Evolutionary conservation across 352 stramenopile genomes (phyloP).

Genomic region (Pythium plurisporium): DNA sequence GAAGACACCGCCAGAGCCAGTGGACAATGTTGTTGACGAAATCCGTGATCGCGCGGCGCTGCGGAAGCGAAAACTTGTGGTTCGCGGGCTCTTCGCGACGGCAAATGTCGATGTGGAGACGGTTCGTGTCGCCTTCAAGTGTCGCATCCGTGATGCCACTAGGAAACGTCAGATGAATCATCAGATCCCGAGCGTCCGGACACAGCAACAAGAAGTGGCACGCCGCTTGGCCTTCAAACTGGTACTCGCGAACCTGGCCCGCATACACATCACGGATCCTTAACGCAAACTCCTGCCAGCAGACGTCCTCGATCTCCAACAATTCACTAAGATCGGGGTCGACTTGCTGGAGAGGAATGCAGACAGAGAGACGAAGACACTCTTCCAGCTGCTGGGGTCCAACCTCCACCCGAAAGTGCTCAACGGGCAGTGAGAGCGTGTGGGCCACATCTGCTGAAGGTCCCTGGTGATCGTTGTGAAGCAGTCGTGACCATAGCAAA

Average conservation of each 20-base stretch:
- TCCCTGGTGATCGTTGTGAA: conserved; percentile 61
- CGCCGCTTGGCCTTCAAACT: conserved; percentile 69
- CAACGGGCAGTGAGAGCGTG: conserved; percentile 41
- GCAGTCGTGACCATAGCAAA: conserved; percentile 76
- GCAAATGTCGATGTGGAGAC: conserved; percentile 74
- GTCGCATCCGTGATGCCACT: conserved; percentile 21
- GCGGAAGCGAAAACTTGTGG: conserved; percentile 72
- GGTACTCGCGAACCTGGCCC: conserved; percentile 79
- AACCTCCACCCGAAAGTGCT: conserved; percentile 71
- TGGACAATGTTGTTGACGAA: conserved; percentile 88
- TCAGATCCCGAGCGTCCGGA: conserved; percentile 77
- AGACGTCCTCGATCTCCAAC: conserved; percentile 56
- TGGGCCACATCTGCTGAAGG: conserved; percentile 47
- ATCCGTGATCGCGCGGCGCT: conserved; percentile 77
- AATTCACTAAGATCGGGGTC: conserved; percentile 71
- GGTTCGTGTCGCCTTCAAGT: conserved; percentile 16
- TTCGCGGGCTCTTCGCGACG: conserved; percentile 75
- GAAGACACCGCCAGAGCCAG: conserved; percentile 83
- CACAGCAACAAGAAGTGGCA: conserved; percentile 81
- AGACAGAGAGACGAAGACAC: conserved; percentile 75
- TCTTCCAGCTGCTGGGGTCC: conserved; percentile 80
- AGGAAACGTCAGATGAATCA: conserved; percentile 82
- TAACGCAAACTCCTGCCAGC: conserved; percentile 74
- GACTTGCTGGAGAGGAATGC: conserved; percentile 71
- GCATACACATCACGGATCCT: conserved; percentile 74